Conservation (phyloP, 495 filamentous ascomycete species). For the Lasiosphaeria hispida region DNA sequence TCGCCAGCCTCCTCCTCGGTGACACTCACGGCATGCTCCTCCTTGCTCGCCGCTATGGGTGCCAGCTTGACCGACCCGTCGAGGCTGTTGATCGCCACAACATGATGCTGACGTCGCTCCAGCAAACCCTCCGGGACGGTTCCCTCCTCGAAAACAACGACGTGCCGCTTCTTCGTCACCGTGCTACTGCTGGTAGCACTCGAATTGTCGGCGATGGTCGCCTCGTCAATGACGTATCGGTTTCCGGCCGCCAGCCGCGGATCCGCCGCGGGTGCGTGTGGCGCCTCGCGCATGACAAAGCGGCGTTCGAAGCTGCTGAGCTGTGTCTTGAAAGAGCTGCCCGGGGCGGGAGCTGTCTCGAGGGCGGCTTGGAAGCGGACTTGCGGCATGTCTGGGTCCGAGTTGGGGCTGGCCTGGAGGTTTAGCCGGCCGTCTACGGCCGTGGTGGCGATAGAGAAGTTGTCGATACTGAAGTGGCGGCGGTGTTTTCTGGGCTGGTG, state of each 20-base stretch:
- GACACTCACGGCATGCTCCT: constrained; percentile 25
- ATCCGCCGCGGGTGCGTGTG: constrained; percentile 30
- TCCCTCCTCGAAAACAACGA: constrained; percentile 32
- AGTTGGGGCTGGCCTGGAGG: background rate
- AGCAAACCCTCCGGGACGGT: constrained; percentile 27
- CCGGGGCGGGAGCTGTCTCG: constrained; percentile 13
- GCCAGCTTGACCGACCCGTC: constrained; percentile 27
- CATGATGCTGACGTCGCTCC: constrained; percentile 23
- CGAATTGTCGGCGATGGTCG: constrained; percentile 1
- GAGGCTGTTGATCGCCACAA: constrained; percentile 29
- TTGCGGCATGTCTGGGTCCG: constrained; percentile 10
- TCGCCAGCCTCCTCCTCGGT: constrained; percentile 23
- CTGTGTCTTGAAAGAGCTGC: background rate
- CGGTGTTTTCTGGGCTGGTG: constrained; percentile 15
- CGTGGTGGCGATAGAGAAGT: constrained; percentile 26
- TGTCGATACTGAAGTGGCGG: constrained; percentile 32
- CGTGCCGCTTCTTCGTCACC: constrained; percentile 19
- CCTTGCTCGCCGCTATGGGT: background rate
- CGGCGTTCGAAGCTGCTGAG: constrained; percentile 19
- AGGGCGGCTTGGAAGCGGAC: constrained; percentile 30
- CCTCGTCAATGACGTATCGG: constrained; percentile 30
- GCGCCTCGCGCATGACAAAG: constrained; percentile 30
- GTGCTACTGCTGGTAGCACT: background rate
- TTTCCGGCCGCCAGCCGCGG: constrained; percentile 30
- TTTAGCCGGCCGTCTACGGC: constrained; percentile 10